phyloP scores from a whole-genome alignment of 768 basidiomycete species.

The Amanita muscaria region DNA sequence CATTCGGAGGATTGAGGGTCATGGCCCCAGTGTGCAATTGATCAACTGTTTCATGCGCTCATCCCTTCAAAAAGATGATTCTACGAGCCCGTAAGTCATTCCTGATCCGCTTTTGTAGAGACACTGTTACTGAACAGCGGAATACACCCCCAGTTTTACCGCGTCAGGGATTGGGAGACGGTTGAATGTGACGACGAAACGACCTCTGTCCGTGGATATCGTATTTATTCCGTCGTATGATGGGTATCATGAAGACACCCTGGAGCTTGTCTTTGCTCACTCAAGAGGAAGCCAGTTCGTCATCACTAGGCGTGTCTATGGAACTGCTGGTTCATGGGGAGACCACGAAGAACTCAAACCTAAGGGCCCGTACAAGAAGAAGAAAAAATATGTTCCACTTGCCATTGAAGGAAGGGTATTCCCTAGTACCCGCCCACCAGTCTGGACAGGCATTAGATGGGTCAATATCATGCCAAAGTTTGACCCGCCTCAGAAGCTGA shows the following conservation, averaged over 20 bases:
- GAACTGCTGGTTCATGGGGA: constrained; percentile 38
- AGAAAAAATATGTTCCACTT: constrained; percentile 17
- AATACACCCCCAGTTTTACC: constrained; percentile 21
- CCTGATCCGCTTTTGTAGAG: no score
- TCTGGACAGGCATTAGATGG: constrained; percentile 31
- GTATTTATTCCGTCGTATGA: constrained; percentile 27
- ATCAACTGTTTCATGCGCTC: constrained; percentile 18
- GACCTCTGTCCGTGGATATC: constrained; percentile 21
- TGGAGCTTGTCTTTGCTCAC: constrained; percentile 40
- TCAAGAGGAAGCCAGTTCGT: constrained; percentile 27
- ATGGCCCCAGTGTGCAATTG: constrained; percentile 15
- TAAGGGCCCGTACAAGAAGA: constrained; percentile 31
- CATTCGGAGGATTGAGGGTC: constrained; percentile 16
- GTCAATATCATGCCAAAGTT: constrained; percentile 22
- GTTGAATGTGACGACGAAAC: constrained; percentile 16
- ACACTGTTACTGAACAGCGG: no score
- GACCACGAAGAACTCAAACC: constrained; percentile 43
- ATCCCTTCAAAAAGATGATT: constrained; percentile 15
- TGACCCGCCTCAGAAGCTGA: constrained; percentile 23
- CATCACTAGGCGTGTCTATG: constrained; percentile 36
- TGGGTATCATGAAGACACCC: constrained; percentile 38
- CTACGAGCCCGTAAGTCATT: constrained; percentile 18
- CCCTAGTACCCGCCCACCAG: constrained; percentile 29
- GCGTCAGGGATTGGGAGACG: constrained; percentile 23
- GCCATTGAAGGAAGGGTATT: constrained; percentile 23